phyloP scores from a whole-genome alignment of 805 yeast genomes.

The Scheffersomyces spartinae region DNA sequence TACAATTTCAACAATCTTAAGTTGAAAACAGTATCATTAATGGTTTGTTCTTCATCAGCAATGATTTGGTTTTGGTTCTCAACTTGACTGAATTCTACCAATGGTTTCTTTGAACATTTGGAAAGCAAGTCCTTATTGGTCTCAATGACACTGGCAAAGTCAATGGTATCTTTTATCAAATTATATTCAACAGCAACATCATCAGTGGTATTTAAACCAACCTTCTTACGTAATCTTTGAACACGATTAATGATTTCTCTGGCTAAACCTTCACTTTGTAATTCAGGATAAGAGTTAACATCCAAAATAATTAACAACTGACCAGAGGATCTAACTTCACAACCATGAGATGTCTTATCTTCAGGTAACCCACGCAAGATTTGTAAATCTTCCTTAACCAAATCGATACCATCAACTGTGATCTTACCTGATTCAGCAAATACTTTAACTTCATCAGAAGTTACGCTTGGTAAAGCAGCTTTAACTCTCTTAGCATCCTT shows the following conservation, averaged over 20 bases:
- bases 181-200: constrained; percentile 83
- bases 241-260: constrained; percentile 95
- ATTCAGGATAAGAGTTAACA: constrained; percentile 74
- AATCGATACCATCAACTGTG: constrained; percentile 79
- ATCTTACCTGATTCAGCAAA: constrained; percentile 66
- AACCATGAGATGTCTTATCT: constrained; percentile 49
- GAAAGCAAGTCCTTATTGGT: constrained; percentile 57
- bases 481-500: constrained; percentile 89
- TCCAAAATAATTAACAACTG: constrained; percentile 88
- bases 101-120: constrained; percentile 65
- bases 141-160: constrained; percentile 47
- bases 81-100: constrained; percentile 36
- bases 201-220: constrained; percentile 88
- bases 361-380: constrained; percentile 86
- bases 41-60: constrained; percentile 77
- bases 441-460: constrained; percentile 72
- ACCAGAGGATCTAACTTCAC: constrained; percentile 77
- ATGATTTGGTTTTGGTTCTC: constrained; percentile 36
- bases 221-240: constrained; percentile 94
- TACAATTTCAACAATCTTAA: constrained; percentile 67
- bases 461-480: constrained; percentile 76
- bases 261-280: constrained; percentile 88
- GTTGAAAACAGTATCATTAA: constrained; percentile 65
- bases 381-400: constrained; percentile 78
- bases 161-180: constrained; percentile 53